These are phyloP conservation scores for Ananas comosus DNA, from an alignment of 176 grass and related monocot genomes.

Conservation along the genomic window DNA sequence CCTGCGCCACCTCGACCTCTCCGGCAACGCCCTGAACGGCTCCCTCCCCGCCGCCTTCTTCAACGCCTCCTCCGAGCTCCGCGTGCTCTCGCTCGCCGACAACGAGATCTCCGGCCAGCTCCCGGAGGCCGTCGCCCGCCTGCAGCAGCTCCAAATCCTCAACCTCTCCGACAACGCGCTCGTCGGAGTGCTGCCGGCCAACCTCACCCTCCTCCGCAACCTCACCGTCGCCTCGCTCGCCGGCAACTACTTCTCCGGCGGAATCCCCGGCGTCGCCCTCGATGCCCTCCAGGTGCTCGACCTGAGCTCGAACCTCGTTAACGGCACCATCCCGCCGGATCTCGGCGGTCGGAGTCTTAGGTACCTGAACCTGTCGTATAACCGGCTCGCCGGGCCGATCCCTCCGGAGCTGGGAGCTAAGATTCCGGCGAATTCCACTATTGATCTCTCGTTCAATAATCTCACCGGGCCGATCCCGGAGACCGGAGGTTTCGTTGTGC, in stretches of 20 bases:
- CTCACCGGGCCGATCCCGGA: conserved; percentile 66
- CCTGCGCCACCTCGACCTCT: conserved; percentile 85
- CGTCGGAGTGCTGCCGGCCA: conserved; percentile 39
- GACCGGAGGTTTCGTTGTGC: conserved; percentile 31
- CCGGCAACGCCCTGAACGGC: conserved; percentile 55
- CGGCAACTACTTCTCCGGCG: conserved; percentile 63
- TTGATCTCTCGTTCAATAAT: conserved; percentile 78
- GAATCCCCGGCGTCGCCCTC: conserved; percentile 36
- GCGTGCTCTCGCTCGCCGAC: conserved; percentile 58
- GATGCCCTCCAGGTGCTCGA: conserved; percentile 52
- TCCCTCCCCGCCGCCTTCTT: conserved; percentile 40
- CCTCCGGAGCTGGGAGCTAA: conserved; percentile 42
- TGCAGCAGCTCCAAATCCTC: conserved; percentile 50
- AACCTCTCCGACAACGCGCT: conserved; percentile 83
- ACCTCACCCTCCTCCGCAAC: conserved; percentile 53
- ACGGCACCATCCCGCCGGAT: conserved; percentile 42
- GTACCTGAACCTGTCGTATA: conserved; percentile 68
- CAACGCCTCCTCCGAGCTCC: conserved; percentile 50
- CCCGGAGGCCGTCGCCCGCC: conserved; percentile 34
- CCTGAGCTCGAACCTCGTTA: conserved; percentile 66
- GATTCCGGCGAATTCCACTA: conserved; percentile 48
- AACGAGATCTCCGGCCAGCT: conserved; percentile 60
- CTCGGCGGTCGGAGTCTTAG: conserved; percentile 43
- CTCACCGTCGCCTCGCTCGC: conserved; percentile 64
- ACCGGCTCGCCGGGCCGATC: conserved; percentile 54